Evolutionary conservation across 805 yeast genomes (phyloP).

Genomic region (Wickerhamiella shivajii): DNA sequence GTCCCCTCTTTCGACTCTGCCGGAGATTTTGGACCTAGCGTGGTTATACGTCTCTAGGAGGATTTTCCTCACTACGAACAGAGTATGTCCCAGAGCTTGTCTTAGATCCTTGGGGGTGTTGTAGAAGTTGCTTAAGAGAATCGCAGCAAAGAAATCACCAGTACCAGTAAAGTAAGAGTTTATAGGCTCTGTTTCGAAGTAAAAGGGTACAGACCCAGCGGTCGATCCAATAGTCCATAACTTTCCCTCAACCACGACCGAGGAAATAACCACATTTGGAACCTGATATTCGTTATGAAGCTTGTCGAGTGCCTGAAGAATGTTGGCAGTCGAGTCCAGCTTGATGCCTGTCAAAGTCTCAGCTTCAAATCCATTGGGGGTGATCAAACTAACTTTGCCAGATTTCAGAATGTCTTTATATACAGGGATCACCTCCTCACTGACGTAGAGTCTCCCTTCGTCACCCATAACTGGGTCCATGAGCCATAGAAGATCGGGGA

Average conservation of each 20-base stretch:
- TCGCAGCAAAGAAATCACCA: slow-evolving; percentile 79
- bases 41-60: slow-evolving; percentile 19
- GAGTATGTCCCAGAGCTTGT: slow-evolving; percentile 26
- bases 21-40: slow-evolving; percentile 9
- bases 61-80: slow-evolving; percentile 36
- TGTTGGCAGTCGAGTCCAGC: slow-evolving; percentile 28
- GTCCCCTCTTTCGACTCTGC: slow-evolving; percentile 28
- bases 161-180: slow-evolving; percentile 88
- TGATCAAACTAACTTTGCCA: slow-evolving; percentile 50
- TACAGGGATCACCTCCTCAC: slow-evolving; percentile 41
- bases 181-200: slow-evolving; percentile 43
- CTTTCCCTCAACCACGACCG: slow-evolving; percentile 28
- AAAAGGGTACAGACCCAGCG: slow-evolving; percentile 18
- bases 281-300: slow-evolving; percentile 39
- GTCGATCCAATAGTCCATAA: slow-evolving; percentile 36
- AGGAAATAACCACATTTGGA: slow-evolving; percentile 52
- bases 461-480: slow-evolving; percentile 92
- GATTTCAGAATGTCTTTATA: slow-evolving; percentile 33
- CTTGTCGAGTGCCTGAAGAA: slow-evolving; percentile 33
- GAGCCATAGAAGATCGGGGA: slow-evolving; percentile 35
- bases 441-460: slow-evolving; percentile 66
- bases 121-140: slow-evolving; percentile 49
- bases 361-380: slow-evolving; percentile 85
- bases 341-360: slow-evolving; percentile 49
- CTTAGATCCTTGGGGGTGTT: slow-evolving; percentile 20